Evolutionary conservation across 306 rosid species (phyloP), one percentile per base, ranked within the genome.

Genomic region (Psophocarpus tetragonolobus): DNA sequence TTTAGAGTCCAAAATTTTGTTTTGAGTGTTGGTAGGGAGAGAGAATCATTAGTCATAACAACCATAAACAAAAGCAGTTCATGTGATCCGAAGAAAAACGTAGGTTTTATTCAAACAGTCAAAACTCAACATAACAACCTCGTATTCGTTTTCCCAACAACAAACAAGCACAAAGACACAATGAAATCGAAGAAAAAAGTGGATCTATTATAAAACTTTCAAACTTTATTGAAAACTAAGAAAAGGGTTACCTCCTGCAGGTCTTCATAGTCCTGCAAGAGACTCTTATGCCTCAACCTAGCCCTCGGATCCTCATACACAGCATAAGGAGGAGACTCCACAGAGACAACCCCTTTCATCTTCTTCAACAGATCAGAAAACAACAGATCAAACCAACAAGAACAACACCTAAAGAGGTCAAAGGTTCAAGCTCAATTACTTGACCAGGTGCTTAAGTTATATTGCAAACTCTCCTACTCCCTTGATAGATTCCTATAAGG

Each of bases 251-350:
- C 96, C 97, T 81, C 85, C 54, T 84, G 85, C 26, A 93, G 74
- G 71, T 91, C 97, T 17, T 89, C 77, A 75, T 78, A 91, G 69
- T 93, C 97, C 54, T 82, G 92, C 82, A 86, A 80, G 68, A 93
- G 93, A 77, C 89, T 81, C 70, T 86, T 88, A 76, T 89, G 97
- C 85, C 90, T 91, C 69, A 82, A 79, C 74, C 81, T 87, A 26
- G 73, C 33, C 77, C 84, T 89, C 27, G 88, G 80, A 78, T 91
- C 87, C 83, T 87, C 85, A 60, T 35, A 83, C 68, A 60, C 80
- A 53, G 81, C 74, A 65, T 68, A 75, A 3, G 84, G 53, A 15
- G 57, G 58, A 78, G 84, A 57, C 63, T 87, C 89, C 71, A 78
- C 21, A 64, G 87, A 42, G 15, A 73, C 86, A 76, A 72, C 82